A percentile compares a stretch with the other conserved stretches of the same genome.
phyloP scores from a whole-genome alignment of 345 rosid genomes.

The Punica granatum region DNA sequence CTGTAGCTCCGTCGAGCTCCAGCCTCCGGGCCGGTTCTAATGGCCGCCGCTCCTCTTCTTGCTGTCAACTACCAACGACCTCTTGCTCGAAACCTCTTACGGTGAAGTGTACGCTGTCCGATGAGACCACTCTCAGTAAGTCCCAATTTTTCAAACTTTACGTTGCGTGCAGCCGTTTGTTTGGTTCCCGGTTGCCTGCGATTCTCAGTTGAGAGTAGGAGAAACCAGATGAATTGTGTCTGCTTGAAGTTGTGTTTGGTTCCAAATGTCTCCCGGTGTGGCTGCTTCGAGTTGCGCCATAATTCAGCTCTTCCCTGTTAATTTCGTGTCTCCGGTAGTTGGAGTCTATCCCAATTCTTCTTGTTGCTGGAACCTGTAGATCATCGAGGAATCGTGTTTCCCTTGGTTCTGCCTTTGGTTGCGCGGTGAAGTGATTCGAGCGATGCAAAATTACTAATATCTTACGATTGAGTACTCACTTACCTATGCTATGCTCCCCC shows the following conservation, averaged over 20 bases:
- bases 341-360: background rate
- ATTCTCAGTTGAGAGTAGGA: no score
- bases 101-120: conserved; percentile 7
- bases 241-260: no score
- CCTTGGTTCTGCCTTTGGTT: background rate
- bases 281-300: no score
- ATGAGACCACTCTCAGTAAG: conserved; percentile 9
- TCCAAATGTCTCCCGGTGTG: no score
- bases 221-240: no score
- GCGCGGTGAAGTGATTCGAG: background rate
- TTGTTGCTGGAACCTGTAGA: background rate
- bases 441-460: background rate
- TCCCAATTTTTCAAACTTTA: no score
- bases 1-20: background rate
- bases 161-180: no score
- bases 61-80: background rate
- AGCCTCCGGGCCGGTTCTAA: background rate
- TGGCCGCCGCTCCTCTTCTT: background rate
- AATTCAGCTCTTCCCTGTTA: no score
- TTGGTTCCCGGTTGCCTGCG: no score
- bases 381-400: background rate
- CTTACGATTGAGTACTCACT: background rate
- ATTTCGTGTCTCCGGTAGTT: background rate
- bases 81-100: conserved; percentile 4
- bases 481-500: background rate